Percentiles rank a stretch among this genome's conserved stretches.
Evolutionary conservation across 1,284 basidiomycete genomes (phyloP).

Genomic region (Ganoderma leucocontextum): DNA sequence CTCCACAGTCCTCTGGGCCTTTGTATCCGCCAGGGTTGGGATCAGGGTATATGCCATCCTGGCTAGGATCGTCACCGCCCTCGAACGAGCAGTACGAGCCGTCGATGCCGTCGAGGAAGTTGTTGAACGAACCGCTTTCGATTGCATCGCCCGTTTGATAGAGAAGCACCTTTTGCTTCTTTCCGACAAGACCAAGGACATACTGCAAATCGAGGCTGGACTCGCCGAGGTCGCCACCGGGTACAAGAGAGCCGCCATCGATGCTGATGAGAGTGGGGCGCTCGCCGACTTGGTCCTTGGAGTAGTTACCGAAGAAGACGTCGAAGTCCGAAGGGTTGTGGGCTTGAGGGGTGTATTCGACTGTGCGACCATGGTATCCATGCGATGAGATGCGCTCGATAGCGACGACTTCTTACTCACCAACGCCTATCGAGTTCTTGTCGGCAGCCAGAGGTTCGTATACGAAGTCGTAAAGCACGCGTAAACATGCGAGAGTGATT

Average conservation of each 20-base stretch:
- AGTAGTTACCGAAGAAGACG: slow-evolving; percentile 53
- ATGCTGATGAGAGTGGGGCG: slow-evolving; percentile 51
- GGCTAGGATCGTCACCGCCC: slow-evolving; percentile 51
- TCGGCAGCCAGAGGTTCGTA: slow-evolving; percentile 53
- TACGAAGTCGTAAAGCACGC: slow-evolving; percentile 55
- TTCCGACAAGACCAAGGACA: slow-evolving; percentile 48
- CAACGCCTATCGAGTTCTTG: slow-evolving; percentile 61
- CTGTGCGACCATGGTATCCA: slow-evolving; percentile 31
- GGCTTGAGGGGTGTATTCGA: slow-evolving; percentile 59
- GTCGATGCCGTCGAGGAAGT: slow-evolving; percentile 55
- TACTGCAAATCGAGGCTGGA: slow-evolving; percentile 57
- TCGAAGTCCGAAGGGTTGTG: slow-evolving; percentile 55
- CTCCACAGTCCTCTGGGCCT: slow-evolving; percentile 59
- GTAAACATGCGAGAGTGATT: slow-evolving; percentile 63
- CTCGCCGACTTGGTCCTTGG: slow-evolving; percentile 46
- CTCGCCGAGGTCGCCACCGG: slow-evolving; percentile 52
- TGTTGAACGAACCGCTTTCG: slow-evolving; percentile 54
- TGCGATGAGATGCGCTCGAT: slow-evolving; percentile 35
- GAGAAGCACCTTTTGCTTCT: slow-evolving; percentile 48
- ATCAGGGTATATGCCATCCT: slow-evolving; percentile 54
- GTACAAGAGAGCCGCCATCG: slow-evolving; percentile 43
- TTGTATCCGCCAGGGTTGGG: slow-evolving; percentile 46
- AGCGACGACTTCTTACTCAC: slow-evolving; percentile 33
- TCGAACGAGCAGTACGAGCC: slow-evolving; percentile 51
- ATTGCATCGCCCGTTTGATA: slow-evolving; percentile 58